Conservation (phyloP, 768 basidiomycete species). For the Calvatia gigantea region DNA sequence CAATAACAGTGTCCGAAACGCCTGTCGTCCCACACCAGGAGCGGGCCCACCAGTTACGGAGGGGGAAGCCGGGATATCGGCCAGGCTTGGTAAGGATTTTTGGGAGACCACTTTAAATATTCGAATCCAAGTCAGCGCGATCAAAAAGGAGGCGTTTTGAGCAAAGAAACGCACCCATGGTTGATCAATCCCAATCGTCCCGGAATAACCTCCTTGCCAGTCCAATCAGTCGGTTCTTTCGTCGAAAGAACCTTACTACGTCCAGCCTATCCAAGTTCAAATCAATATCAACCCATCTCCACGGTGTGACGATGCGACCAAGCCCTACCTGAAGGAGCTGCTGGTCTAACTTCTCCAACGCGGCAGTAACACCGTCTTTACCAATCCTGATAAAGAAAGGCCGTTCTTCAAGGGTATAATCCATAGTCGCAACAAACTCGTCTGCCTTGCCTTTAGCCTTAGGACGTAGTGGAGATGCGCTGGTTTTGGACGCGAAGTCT, state of each 20-base stretch:
- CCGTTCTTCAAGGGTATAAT: slow-evolving; percentile 51
- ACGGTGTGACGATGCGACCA: neutral
- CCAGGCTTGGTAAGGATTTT: slow-evolving; percentile 74
- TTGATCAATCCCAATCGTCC: slow-evolving; percentile 74
- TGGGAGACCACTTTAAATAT: slow-evolving; percentile 57
- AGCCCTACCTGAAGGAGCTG: slow-evolving; percentile 52
- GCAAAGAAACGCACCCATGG: slow-evolving; percentile 46
- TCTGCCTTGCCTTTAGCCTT: slow-evolving; percentile 17
- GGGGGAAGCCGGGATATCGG: slow-evolving; percentile 71
- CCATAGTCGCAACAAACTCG: slow-evolving; percentile 43
- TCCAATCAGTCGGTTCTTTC: slow-evolving; percentile 70
- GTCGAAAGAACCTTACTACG: slow-evolving; percentile 55
- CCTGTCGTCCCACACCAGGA: slow-evolving; percentile 67
- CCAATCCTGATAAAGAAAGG: slow-evolving; percentile 72
- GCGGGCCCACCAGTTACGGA: slow-evolving; percentile 85
- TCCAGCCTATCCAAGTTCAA: slow-evolving; percentile 42
- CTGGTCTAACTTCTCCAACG: slow-evolving; percentile 64
- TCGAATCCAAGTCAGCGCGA: neutral
- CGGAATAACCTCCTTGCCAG: slow-evolving; percentile 67
- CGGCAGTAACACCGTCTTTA: slow-evolving; percentile 62
- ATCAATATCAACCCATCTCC: slow-evolving; percentile 1
- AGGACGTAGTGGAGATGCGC: slow-evolving; percentile 7
- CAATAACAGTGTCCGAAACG: slow-evolving; percentile 80
- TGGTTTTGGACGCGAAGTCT: slow-evolving; percentile 6
- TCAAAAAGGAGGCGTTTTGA: neutral